Base-by-base conservation (phyloP, 768 basidiomycete species). In the Trichaptum fuscoviolaceum region DNA sequence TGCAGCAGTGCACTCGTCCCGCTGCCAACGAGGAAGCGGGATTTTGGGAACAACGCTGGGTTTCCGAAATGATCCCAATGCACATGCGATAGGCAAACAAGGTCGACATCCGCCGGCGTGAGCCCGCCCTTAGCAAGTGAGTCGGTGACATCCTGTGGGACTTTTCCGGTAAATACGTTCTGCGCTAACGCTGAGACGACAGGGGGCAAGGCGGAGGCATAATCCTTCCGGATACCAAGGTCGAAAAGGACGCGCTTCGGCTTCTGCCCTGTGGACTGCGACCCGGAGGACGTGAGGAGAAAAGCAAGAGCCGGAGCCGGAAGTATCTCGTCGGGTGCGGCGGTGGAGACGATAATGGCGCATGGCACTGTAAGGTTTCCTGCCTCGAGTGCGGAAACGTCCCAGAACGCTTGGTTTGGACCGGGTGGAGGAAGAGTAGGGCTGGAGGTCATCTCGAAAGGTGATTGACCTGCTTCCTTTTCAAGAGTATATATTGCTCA, bases 61-160 rank as follows among this genome's bases (percentile, higher is more conserved):
- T 87, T 77, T 0, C 86, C 86, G 59, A 81, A 71, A 69, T 78
- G 76, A 71, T 87, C 86, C 71, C 80, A 87, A 69, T 87, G 85
- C 52, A 82, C 70, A 68, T 88, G 87, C 25, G 83, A 84, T 35
- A 86, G 63, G 57, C 81, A 77, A 57, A 86, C 78, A 7, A 77
- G 77, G 26, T 79, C 72, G 63, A 87, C 78, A 20, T 84, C 76
- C 7, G 71, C 70, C 0, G 85, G 81, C 2, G 73, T 67, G 2
- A 82, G 42, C 0, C 84, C 83, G n/a, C 86, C 87, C 63, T 80
- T 82, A 17, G 66, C 71, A 30, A 87, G 78, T 9, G 85, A 84
- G 63, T 85, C 81, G 7, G 73, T 73, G 18, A 83, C 83, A 62
- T 72, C 71, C 58, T 71, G 67, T 10, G 67, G 68, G 18, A 71